These are phyloP conservation scores for Leptographium radiaticola DNA, from an alignment of 2,329 filamentous ascomycete species.

Conservation along the genomic window DNA sequence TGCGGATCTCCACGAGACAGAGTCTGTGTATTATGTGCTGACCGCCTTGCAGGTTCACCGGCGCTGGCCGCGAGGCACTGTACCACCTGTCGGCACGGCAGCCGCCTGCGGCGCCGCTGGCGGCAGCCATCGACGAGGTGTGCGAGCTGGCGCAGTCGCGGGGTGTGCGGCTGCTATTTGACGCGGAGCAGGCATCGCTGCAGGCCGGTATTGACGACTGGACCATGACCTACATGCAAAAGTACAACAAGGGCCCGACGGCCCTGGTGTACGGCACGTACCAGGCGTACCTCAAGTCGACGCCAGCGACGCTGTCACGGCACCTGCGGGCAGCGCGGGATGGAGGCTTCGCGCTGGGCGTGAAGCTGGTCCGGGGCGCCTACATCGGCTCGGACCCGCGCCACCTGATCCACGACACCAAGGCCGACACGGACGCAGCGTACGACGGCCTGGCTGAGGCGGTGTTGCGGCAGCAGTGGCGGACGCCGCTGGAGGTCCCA, in stretches of 20 bases:
- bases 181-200: slow-evolving; percentile 71
- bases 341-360: slow-evolving; percentile 53
- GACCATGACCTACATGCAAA: slow-evolving; percentile 63
- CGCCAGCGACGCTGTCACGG: slow-evolving; percentile 38
- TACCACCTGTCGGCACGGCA: slow-evolving; percentile 49
- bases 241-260: slow-evolving; percentile 56
- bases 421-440: slow-evolving; percentile 54
- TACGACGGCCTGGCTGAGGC: slow-evolving; percentile 62
- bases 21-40: background rate
- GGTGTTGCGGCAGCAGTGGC: slow-evolving; percentile 53
- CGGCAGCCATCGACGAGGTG: slow-evolving; percentile 57
- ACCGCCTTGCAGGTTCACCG: slow-evolving; percentile 51
- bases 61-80: slow-evolving; percentile 63
- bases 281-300: slow-evolving; percentile 61
- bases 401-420: slow-evolving; percentile 57
- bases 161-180: slow-evolving; percentile 64
- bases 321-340: slow-evolving; percentile 47
- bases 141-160: slow-evolving; percentile 58
- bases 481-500: slow-evolving; percentile 31
- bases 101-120: slow-evolving; percentile 50
- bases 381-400: slow-evolving; percentile 60
- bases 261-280: slow-evolving; percentile 72
- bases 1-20: too few species aligned
- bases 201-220: slow-evolving; percentile 72
- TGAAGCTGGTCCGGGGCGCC: slow-evolving; percentile 65